Base-by-base conservation (phyloP, 106 monocot species). In the Phalaenopsis equestris region DNA sequence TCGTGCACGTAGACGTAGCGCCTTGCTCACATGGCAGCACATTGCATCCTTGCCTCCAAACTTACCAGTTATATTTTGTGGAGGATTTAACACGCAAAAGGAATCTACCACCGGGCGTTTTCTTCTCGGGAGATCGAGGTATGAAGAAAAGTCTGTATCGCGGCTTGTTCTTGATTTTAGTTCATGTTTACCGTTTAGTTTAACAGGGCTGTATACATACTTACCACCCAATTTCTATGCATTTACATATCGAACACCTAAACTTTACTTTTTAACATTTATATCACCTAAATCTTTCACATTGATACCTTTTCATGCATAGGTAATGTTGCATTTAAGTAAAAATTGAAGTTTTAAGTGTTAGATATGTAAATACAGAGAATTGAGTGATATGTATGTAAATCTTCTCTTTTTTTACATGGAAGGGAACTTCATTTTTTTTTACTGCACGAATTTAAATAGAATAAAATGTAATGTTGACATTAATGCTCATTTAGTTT, bases 11-110 rank as follows among this genome's bases (percentile, higher is more conserved):
- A 90, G 96, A 79, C 82, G 97, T 72, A 88, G 94, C 85, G 97
- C 97, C 42, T 81, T 98, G 56, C 92, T 98, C 76, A 94, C 97
- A 23, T 98, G 97, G 97, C 94, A 98, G 79, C 97, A 98, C 81
- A 94, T 98, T 61, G 97, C 97, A 52, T 98, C 97, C 45, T 85
- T 94, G 81, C 97, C 97, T 56, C 92, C 97, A 55, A 91, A 86
- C 79, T 81, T 94, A 67, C 92, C 97, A 23, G 94, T 98, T 72
- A 79, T 94, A 56, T 98, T 94, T 68, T 94, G 94, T 83, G 97
- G 97, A 79, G 97, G 97, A 75, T 98, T 98, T 67, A 98, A 98
- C 82, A 89, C 90, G 18, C 90, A 90, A 30, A 98, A 98, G 82
- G 97, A 98, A 78, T 92, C 94, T 67, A 92, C 90, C 41, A 92